Base-by-base conservation (phyloP, 139 green algal genomes). In the Haematococcus lacustris region DNA sequence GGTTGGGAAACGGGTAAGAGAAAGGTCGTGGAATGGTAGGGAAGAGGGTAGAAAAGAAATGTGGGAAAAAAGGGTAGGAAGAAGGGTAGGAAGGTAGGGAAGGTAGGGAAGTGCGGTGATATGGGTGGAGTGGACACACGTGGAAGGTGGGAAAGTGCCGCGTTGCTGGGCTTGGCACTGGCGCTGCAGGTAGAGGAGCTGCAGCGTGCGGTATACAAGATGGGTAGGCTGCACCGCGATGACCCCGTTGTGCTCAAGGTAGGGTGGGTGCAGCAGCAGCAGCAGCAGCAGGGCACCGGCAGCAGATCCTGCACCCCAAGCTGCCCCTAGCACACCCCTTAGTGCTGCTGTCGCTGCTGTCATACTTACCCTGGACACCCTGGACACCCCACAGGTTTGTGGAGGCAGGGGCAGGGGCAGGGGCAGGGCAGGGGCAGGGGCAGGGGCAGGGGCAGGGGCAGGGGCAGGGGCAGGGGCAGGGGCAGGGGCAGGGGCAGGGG, bases 231-330 rank as follows among this genome's bases (percentile, higher is more conserved):
- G 50, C 78, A 80, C 74, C 75, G 80, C 38, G 85, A 91, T 32
- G 85, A 91, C 71, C 30, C 17, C 17, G 85, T 91, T 62, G 83
- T 88, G 33, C 60, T 35, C n/a, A 80, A 78, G 78, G 78, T 83
- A 33, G 2, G 70, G 57, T 57, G 47, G 47, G 21, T 57, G 47
- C 13, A 57, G 47, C 47, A 21, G 13, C 13, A 28, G 47, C 47
- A 28, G 21, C 13, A 57, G 47, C 47, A 57, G 47, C 47, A 57
- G 13, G 47, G 47, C 21, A 21, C 47, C 13, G 13, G 47, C 13
- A 57, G 13, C 47, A n/a, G 13, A 57, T 57, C 13, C 13, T 57
- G 47, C 47, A 57, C 21, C 13, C 47, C 13, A 28, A 57, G 13
- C 13, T 21, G 47, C 13, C 21, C 13, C 47, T 28, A 28, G 47